A percentile compares a stretch with the other conserved stretches of the same genome.
phyloP scores from a whole-genome alignment of 2,329 filamentous ascomycete genomes.

The Alternaria viburni region DNA sequence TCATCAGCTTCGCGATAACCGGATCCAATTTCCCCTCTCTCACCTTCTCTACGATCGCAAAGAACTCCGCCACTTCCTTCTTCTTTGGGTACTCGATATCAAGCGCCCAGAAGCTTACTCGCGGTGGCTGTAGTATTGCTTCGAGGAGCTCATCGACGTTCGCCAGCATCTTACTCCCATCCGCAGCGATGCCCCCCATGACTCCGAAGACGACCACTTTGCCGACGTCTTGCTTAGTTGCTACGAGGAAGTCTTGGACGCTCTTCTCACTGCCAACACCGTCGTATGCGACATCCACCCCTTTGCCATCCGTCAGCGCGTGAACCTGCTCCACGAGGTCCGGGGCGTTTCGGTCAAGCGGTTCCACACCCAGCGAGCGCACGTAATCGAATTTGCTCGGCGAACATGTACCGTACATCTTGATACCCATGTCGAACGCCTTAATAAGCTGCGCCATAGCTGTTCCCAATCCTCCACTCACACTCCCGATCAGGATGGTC shows the following conservation, averaged over 20 bases:
- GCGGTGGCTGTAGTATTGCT: conserved; percentile 4
- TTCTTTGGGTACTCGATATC: conserved; percentile 6
- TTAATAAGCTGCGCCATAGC: conserved; percentile 11
- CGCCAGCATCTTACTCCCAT: conserved; percentile 9
- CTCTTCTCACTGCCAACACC: conserved; percentile 11
- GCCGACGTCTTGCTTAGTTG: conserved; percentile 8
- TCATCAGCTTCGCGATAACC: conserved; percentile 6
- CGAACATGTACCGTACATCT: conserved; percentile 15
- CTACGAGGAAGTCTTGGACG: conserved; percentile 3
- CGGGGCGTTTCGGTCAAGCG: conserved; percentile 11
- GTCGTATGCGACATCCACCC: conserved; percentile 18
- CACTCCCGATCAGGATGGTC: conserved; percentile 14
- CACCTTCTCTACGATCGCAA: conserved; percentile 9
- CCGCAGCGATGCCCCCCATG: conserved; percentile 8
- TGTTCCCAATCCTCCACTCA: conserved; percentile 14
- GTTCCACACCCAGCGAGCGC: conserved; percentile 13
- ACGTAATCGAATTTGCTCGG: conserved; percentile 13
- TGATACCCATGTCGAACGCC: conserved; percentile 12
- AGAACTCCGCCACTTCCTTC: conserved; percentile 8
- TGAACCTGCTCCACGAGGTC: conserved; percentile 11
- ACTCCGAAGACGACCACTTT: conserved; percentile 12
- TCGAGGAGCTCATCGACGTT: neutral
- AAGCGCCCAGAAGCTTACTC: conserved; percentile 6
- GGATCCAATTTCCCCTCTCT: conserved; percentile 8
- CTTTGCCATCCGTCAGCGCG: conserved; percentile 8